Evolutionary conservation across 768 basidiomycete genomes (phyloP), one percentile per base, ranked within the genome.

Genomic region (Phaeolepiota aurea): DNA sequence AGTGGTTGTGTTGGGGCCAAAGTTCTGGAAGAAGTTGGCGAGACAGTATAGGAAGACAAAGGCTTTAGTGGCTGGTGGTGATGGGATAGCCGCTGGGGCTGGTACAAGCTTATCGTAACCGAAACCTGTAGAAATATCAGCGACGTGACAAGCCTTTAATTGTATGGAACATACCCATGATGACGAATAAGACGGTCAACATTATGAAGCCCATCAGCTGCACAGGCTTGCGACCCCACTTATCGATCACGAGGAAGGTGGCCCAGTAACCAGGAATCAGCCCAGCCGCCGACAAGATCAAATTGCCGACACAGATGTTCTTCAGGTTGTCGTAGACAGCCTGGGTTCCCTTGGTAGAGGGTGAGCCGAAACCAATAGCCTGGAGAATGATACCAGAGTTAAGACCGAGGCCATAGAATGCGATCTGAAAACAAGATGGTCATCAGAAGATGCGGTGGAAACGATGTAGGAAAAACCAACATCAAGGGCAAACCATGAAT

Each of bases 21-120:
- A 90, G 63, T 90, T 90, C 65, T 87, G 82, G 82, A 89, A 87
- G 66, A 88, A 88, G 56, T 86, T 83, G 51, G 86, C 74, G n/a
- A 91, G 65, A 56, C 86, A 86, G 65, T 90, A 91, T 19, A 87
- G 72, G 64, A 84, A 82, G 37, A 87, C 79, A 56, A 91, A 89
- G 2, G 69, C 85, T 23, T 76, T 75, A 12, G 37, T 68, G 14
- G 63, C 56, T n/a, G n/a, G n/a, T n/a, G n/a, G n/a, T n/a, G n/a
- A n/a, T n/a, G n/a, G n/a, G n/a, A n/a, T n/a, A n/a, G n/a, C 2
- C n/a, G 56, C 9, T 2, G 48, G 3, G 1, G 68, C 71, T 20
- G 69, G 66, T 37, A 34, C 78, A 40, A 79, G 67, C 50, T 64
- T 69, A 54, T 82, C 68, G 47, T 73, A 87, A 12, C 63, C 80